Conservation (phyloP, 129 eudicot genomes). For the Rutidosis leptorrhynchoides region DNA sequence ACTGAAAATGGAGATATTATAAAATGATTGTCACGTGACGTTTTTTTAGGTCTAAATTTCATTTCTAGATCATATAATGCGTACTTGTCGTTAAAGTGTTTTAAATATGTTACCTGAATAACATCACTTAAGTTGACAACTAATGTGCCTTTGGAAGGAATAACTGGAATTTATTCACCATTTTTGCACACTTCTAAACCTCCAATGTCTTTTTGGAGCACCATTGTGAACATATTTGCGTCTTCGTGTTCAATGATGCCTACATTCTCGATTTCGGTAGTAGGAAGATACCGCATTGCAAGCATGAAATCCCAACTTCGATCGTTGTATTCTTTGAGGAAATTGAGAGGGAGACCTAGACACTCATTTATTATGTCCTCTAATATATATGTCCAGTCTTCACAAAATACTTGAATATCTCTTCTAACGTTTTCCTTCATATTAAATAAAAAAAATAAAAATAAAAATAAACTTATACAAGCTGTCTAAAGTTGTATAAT, state of each 20-base stretch:
- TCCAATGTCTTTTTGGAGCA: conserved; percentile 59
- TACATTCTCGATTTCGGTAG: conserved; percentile 41
- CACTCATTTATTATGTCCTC: conserved; percentile 50
- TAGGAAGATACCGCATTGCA: conserved; percentile 37
- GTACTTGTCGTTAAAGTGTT: background rate
- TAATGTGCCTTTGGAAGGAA: conserved; percentile 40
- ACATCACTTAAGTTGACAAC: conserved; percentile 57
- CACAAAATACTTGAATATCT: conserved; percentile 39
- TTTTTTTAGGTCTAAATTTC: background rate
- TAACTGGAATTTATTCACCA: conserved; percentile 50
- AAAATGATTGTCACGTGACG: too few relatives aligned
- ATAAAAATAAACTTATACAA: background rate
- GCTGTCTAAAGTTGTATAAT: background rate
- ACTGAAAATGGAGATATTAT: too few relatives aligned
- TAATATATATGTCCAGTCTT: conserved; percentile 38
- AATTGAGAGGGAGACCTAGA: conserved; percentile 44
- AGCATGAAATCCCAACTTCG: conserved; percentile 54
- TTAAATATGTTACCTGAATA: conserved; percentile 36
- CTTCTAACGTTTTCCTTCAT: conserved; percentile 39
- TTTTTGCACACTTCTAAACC: conserved; percentile 53
- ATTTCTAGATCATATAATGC: background rate
- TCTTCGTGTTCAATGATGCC: conserved; percentile 57
- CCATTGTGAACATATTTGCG: conserved; percentile 41
- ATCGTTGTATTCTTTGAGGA: conserved; percentile 46
- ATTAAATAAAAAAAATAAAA: background rate